Evolutionary conservation across 768 basidiomycete genomes (phyloP), one percentile per base, ranked within the genome.

Genomic region (Auricularia heimuer): DNA sequence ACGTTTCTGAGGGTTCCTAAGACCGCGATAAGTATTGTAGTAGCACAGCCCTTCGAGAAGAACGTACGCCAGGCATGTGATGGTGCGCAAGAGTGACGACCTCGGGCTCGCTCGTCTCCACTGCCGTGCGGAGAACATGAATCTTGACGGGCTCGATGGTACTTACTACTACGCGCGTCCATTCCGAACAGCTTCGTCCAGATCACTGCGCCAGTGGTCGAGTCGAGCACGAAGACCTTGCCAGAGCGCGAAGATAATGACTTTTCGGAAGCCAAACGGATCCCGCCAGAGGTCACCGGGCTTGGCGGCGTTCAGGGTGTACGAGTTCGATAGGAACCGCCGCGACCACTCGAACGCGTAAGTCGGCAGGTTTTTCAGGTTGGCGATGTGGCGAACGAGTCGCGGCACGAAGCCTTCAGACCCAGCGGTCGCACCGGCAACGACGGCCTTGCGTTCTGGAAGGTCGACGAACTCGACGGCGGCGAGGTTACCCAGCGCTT

Each of bases 161-260:
- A 14, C 81, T 88, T 29, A 29, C 29, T 3, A 16, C 86, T 88
- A 24, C 85, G 75, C 42, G 77, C 74, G 4, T 77, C 79, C 0
- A 85, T 85, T 82, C 91, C 90, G 1, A 96, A 78, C 2, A 90
- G 77, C 10, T 85, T 83, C 67, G 83, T 87, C 94, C 94, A 98
- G 1, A 96, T 71, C 36, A 92, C 79, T 1, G 81, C 77, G 0
- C 94, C 94, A 54, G 80, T 89, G 10, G 85, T 82, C 1, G 90
- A 88, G 69, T 97, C 93, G 54, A 98, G 75, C 0, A 86, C 94
- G 70, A 86, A 93, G 0, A 94, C 68, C 70, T 92, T 93, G 2
- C 93, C 92, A 35, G 82, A 78, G 0, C 78, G 68, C 3, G 90
- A 92, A 0, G 86, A 96, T 82, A 54, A 95, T 82, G 35, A 97